Evolutionary conservation across 331 rosid species (phyloP), one percentile per base, ranked within the genome.

Genomic region (Stylosanthes scabra): DNA sequence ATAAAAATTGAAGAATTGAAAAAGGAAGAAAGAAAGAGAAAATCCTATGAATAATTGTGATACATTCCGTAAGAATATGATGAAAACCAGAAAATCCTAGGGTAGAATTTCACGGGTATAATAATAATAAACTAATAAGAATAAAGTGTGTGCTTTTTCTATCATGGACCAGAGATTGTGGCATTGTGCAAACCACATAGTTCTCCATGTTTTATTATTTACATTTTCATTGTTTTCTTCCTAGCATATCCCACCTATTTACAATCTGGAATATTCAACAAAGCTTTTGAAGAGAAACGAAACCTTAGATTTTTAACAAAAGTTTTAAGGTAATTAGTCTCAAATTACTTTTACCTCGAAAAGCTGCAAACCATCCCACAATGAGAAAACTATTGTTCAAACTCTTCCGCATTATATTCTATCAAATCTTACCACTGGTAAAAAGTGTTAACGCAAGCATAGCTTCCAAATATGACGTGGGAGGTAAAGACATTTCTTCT

Each of bases 341-440:
- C 59, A 46, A 31, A 59, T 59, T 37, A 25, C 44, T 8, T 63
- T 11, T 63, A 25, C 63, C 15, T 51, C 45, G 7, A 65, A 66
- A 29, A 66, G 3, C 49, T 10, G 79, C 67, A 66, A n/a, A n/a
- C n/a, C n/a, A n/a, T n/a, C n/a, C n/a, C n/a, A n/a, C n/a, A n/a
- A n/a, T n/a, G n/a, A n/a, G n/a, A n/a, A n/a, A n/a, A n/a, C n/a
- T n/a, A 11, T 16, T 31, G 16, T 58, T 66, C 67, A 15, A 69
- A 78, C 82, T 51, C 45, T 63, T 63, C 49, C 58, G 8, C 74
- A 47, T 25, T n/a, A 58, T 75, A 59, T 49, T 52, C 37, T 63
- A 67, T 60, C 63, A 25, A 16, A 68, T 37, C 63, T 49, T 68
- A 20, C 1, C 11, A 56, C 45, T 49, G 12, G 49, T 11, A 57